These are phyloP conservation scores for Cladophialophora exuberans DNA, from an alignment of 2,329 filamentous ascomycete genomes.

Conservation along the genomic window DNA sequence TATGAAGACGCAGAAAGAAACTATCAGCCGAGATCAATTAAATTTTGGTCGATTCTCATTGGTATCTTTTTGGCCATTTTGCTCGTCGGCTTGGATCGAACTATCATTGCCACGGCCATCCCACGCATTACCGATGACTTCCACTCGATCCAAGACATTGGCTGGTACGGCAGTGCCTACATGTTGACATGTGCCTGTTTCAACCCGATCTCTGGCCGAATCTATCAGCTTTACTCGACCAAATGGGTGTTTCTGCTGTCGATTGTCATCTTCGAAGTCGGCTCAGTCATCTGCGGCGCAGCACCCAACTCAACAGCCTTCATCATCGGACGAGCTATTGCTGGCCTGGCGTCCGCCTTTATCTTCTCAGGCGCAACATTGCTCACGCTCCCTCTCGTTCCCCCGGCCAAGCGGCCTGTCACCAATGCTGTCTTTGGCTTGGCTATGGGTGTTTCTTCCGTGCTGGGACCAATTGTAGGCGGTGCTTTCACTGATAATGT, in stretches of 20 bases:
- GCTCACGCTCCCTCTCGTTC: slow-evolving; percentile 34
- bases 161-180: slow-evolving; percentile 54
- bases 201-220: slow-evolving; percentile 46
- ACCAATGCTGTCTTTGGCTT: slow-evolving; percentile 28
- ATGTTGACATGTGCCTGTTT: slow-evolving; percentile 49
- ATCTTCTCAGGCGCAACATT: slow-evolving; percentile 42
- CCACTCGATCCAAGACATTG: slow-evolving; percentile 49
- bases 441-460: slow-evolving; percentile 40
- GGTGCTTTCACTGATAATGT: slow-evolving; percentile 42
- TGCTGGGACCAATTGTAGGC: slow-evolving; percentile 46
- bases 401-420: slow-evolving; percentile 35
- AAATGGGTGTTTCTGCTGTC: slow-evolving; percentile 49
- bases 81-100: slow-evolving; percentile 22
- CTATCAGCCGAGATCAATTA: slow-evolving; percentile 18
- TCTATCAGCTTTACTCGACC: slow-evolving; percentile 48
- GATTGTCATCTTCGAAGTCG: slow-evolving; percentile 47
- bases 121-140: slow-evolving; percentile 54
- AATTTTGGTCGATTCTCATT: slow-evolving; percentile 22
- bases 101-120: slow-evolving; percentile 50
- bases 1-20: slow-evolving; percentile 26
- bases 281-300: slow-evolving; percentile 44
- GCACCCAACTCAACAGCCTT: slow-evolving; percentile 43
- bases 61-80: background rate
- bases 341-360: slow-evolving; percentile 44
- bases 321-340: slow-evolving; percentile 47